A percentile compares a stretch with the other conserved stretches of the same genome.
phyloP scores from a whole-genome alignment of 805 yeast species.

The Lipomyces starkeyi region DNA sequence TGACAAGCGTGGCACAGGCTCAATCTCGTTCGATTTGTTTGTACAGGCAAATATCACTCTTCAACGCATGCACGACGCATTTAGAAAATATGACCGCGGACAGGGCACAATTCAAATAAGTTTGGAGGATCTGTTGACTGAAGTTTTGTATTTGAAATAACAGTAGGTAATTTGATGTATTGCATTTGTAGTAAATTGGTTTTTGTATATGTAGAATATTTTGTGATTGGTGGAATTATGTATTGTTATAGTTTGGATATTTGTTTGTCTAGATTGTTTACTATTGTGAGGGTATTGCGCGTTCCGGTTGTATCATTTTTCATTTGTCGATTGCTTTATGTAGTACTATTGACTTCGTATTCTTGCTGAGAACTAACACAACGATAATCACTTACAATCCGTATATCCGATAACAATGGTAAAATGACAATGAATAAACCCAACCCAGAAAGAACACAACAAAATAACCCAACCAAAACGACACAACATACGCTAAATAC shows the following conservation, averaged over 20 bases:
- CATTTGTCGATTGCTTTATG: not conserved
- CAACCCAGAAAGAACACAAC: not conserved
- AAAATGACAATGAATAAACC: not conserved
- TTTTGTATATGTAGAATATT: slow-evolving; percentile 21
- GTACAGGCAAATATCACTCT: slow-evolving; percentile 81
- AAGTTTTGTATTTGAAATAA: slow-evolving; percentile 38
- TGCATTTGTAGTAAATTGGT: slow-evolving; percentile 11
- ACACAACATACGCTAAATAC: not conserved
- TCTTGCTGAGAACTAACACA: not conserved
- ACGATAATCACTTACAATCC: not conserved
- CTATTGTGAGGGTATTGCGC: not conserved
- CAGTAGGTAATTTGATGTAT: not conserved
- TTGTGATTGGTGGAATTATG: not conserved
- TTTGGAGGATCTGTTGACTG: slow-evolving; percentile 49
- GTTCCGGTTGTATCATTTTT: not conserved
- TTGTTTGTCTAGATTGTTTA: not conserved
- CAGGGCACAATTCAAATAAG: slow-evolving; percentile 48
- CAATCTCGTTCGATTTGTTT: slow-evolving; percentile 76
- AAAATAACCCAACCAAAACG: not conserved
- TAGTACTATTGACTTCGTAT: not conserved
- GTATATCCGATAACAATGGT: not conserved
- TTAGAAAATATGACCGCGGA: slow-evolving; percentile 76
- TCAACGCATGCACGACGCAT: slow-evolving; percentile 75
- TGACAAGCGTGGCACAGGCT: slow-evolving; percentile 39
- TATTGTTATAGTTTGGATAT: not conserved